phyloP scores from a whole-genome alignment of 805 yeast genomes.

The Metschnikowia anglica region DNA sequence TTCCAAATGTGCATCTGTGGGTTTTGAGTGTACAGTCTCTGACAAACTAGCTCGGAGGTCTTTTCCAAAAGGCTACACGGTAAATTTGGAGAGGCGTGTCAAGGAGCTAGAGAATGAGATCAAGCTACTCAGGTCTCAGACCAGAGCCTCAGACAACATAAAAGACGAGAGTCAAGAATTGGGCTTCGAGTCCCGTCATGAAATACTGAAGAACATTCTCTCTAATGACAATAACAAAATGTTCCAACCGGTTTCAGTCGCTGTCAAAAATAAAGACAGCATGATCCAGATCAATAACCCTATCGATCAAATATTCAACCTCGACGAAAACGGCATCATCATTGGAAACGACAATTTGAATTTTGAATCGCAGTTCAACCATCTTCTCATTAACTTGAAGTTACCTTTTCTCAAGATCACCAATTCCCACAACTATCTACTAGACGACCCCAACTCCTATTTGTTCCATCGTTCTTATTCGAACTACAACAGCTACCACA shows the following conservation, averaged over 20 bases:
- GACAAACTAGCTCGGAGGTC: slow-evolving; percentile 75
- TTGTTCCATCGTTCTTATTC: slow-evolving; percentile 41
- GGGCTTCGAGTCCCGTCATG: not conserved
- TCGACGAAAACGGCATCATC: slow-evolving; percentile 42
- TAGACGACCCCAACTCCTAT: slow-evolving; percentile 44
- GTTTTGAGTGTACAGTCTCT: slow-evolving; percentile 66
- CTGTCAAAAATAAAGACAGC: slow-evolving; percentile 22
- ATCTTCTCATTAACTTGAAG: slow-evolving; percentile 41
- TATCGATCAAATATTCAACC: slow-evolving; percentile 45
- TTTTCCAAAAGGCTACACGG: slow-evolving; percentile 80
- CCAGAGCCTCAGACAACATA: not conserved
- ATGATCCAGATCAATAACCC: slow-evolving; percentile 40
- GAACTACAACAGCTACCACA: slow-evolving; percentile 36
- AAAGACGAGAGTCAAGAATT: not conserved
- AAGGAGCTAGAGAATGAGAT: slow-evolving; percentile 57
- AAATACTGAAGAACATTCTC: not conserved
- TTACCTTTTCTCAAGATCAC: slow-evolving; percentile 45
- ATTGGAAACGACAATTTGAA: slow-evolving; percentile 47
- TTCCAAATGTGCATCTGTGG: slow-evolving; percentile 62
- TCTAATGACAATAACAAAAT: not conserved
- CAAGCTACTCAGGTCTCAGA: slow-evolving; percentile 10
- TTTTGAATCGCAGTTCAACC: slow-evolving; percentile 47
- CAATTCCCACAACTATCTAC: slow-evolving; percentile 42
- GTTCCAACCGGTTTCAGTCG: not conserved
- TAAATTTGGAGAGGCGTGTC: slow-evolving; percentile 63